Evolutionary conservation across 805 yeast genomes (phyloP), one percentile per base, ranked within the genome.

Genomic region (Hyphopichia homilentoma): DNA sequence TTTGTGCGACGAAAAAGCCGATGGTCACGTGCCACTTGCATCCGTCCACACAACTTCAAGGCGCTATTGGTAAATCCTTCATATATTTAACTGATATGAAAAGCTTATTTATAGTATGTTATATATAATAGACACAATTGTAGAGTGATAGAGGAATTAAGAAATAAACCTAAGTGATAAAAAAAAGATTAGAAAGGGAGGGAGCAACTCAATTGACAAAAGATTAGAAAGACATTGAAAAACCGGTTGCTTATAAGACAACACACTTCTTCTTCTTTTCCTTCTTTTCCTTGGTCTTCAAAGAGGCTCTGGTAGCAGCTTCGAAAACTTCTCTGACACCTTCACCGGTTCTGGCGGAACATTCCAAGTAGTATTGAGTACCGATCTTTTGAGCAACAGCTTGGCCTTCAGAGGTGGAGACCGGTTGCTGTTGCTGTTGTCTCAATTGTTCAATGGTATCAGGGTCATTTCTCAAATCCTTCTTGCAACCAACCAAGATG

Each of bases 321-420:
- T 85, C 94, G 56, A 87, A 87, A 38, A 88, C 96, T 60, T 86
- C 95, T 60, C 86, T 81, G 38, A 87, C 96, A 65, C 95, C 95
- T 61, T 81, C 82, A 54, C 88, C 88, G 46, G 86, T 79, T 68
- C 82, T 84, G 22, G 96, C 96, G 32, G 95, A 86, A 73, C 96
- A 87, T 70, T 87, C 96, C 53, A 84, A 73, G 61, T 87, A 87
- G 58, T 80, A 77, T 43, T 79, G 65, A 39, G 96, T 95, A 50
- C 93, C 94, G 52, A 87, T 87, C 68, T 83, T 84, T 48, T 83
- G 84, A 41, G 95, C 95, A 44, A 85, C 93, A 35, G 79, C 73
- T 62, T 82, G 83, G 50, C 95, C 96, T 63, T 87, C 95, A 38
- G 83, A 74, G 27, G 84, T 56, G 12, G 90, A 59, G 33, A 87